These are phyloP conservation scores for Diospyros lotus DNA, from an alignment of 148 eudicot genomes.

Conservation along the genomic window DNA sequence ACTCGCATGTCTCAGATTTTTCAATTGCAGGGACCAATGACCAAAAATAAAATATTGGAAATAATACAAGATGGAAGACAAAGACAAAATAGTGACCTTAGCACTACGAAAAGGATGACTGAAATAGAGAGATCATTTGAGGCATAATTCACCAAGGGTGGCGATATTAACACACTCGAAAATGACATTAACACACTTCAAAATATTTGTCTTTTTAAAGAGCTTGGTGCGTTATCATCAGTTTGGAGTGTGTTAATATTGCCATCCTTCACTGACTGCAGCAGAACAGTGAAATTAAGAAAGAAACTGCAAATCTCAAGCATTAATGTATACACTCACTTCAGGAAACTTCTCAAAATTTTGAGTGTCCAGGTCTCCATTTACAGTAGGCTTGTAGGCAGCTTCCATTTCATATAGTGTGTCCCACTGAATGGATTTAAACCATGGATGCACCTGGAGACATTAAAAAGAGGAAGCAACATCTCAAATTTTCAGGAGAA, in stretches of 20 bases:
- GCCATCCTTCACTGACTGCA: not conserved
- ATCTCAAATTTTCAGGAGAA: not conserved
- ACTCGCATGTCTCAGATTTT: not conserved
- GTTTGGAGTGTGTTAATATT: no score
- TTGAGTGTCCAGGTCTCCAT: conserved; percentile 66
- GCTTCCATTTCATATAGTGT: conserved; percentile 70
- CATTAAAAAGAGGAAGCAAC: conserved; percentile 6
- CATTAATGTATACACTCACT: conserved; percentile 26
- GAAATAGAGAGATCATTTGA: not conserved
- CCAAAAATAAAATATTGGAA: not conserved
- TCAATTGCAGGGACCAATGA: not conserved
- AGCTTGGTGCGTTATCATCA: no score
- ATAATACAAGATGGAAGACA: not conserved
- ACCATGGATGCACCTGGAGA: conserved; percentile 71
- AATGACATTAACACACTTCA: no score
- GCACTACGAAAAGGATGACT: not conserved
- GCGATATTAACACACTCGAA: no score
- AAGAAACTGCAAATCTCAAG: conserved; percentile 5
- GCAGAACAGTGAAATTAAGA: not conserved
- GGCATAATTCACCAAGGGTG: not conserved
- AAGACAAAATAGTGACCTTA: not conserved
- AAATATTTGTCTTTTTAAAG: no score
- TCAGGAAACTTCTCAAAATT: conserved; percentile 69
- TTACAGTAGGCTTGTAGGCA: conserved; percentile 58
- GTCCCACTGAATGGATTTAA: conserved; percentile 55